Percentiles rank a stretch among this genome's conserved stretches.
Evolutionary conservation across 805 yeast genomes (phyloP).

Genomic region (Hermanozyma aechmeae): DNA sequence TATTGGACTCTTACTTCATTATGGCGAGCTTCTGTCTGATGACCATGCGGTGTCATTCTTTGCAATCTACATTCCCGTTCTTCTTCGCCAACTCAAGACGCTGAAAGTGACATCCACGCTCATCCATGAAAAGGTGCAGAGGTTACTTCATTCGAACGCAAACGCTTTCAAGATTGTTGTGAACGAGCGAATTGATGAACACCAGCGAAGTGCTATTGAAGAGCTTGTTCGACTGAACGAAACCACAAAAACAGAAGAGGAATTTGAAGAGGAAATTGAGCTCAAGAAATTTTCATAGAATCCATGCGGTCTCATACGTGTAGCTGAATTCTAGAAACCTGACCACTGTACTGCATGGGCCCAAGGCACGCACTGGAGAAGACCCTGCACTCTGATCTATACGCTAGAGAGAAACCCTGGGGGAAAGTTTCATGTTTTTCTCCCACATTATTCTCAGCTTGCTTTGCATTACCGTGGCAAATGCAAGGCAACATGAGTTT

Average conservation of each 20-base stretch:
- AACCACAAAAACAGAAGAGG: not conserved
- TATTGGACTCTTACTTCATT: constrained; percentile 35
- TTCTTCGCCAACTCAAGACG: constrained; percentile 20
- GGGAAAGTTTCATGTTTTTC: too few species aligned
- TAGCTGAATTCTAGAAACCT: too few species aligned
- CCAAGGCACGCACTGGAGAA: too few species aligned
- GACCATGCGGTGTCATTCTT: constrained; percentile 19
- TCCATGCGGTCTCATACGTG: too few species aligned
- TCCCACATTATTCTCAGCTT: too few species aligned
- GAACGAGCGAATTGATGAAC: constrained; percentile 22
- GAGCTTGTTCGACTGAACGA: not conserved
- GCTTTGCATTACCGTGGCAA: too few species aligned
- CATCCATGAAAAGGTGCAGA: constrained; percentile 37
- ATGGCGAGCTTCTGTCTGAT: constrained; percentile 15
- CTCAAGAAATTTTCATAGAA: too few species aligned
- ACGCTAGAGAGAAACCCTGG: too few species aligned
- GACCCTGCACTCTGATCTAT: too few species aligned
- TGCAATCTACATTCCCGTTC: constrained; percentile 25
- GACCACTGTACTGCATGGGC: too few species aligned
- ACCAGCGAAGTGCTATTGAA: constrained; percentile 16
- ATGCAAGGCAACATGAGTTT: too few species aligned
- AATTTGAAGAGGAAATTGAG: not conserved
- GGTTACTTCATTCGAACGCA: constrained; percentile 36
- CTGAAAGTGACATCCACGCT: constrained; percentile 20
- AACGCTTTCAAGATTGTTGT: constrained; percentile 41